Percentiles rank a stretch among this genome's conserved stretches.
phyloP scores from a whole-genome alignment of 1,284 basidiomycete genomes.

The Rhodotorula sp. region DNA sequence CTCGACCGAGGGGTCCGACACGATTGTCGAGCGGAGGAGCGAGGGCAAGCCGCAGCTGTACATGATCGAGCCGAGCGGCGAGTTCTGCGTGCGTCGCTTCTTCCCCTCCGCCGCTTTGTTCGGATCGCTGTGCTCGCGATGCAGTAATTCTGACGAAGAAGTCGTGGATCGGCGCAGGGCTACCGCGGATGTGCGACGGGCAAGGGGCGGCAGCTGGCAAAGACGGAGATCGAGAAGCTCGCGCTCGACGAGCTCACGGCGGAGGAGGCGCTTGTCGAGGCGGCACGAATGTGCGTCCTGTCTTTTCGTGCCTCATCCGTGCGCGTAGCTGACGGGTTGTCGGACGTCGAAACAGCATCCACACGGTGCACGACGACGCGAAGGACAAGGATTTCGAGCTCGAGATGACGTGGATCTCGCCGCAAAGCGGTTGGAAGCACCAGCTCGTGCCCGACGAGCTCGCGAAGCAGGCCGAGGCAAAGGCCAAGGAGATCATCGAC shows the following conservation, averaged over 20 bases:
- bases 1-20: slow-evolving; percentile 25
- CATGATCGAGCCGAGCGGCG: slow-evolving; percentile 92
- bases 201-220: slow-evolving; percentile 94
- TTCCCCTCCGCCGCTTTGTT: neutral
- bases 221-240: slow-evolving; percentile 97
- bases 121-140: neutral
- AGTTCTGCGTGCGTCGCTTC: slow-evolving; percentile 69
- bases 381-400: slow-evolving; percentile 99
- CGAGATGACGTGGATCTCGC: slow-evolving; percentile 94
- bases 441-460: slow-evolving; percentile 80
- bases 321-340: neutral
- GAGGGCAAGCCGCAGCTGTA: slow-evolving; percentile 74
- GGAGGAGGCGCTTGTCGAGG: slow-evolving; percentile 84
- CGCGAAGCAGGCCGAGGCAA: slow-evolving; percentile 78
- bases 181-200: slow-evolving; percentile 93
- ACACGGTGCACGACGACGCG: slow-evolving; percentile 93
- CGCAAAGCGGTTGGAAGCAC: slow-evolving; percentile 79
- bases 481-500: slow-evolving; percentile 85
- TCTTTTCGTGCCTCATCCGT: neutral
- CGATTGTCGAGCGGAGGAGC: slow-evolving; percentile 69
- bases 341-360: slow-evolving; percentile 65
- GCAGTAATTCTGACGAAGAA: neutral
- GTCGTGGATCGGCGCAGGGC: slow-evolving; percentile 59
- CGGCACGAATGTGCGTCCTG: slow-evolving; percentile 85
- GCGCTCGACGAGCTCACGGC: slow-evolving; percentile 74